Base-by-base conservation (phyloP, 2,329 filamentous ascomycete genomes). In the Epichloe festucae region DNA sequence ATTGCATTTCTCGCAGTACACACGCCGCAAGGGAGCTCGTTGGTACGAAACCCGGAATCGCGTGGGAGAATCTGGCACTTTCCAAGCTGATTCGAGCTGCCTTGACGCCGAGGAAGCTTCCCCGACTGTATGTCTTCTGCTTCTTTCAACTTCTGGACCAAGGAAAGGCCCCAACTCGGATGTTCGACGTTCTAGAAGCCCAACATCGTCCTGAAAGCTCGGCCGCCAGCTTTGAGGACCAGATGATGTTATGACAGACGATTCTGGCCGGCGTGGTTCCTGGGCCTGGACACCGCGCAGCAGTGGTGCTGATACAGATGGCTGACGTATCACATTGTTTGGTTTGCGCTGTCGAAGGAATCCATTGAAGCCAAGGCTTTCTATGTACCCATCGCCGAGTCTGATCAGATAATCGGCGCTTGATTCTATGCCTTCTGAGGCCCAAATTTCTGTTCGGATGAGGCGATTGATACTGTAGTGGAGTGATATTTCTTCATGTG, bases 1-100 rank as follows among this genome's bases (percentile, higher is more conserved):
- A 57, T 84, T 82, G 70, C 90, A 96, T 59, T 85, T 79, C 17
- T 74, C 72, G 66, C 90, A 96, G 63, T 81, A 83, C 48, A 89
- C 84, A 58, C 88, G 86, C 23, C 81, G 78, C 49, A 88, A 77
- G 23, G 81, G 78, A 21, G 74, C 72, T 27, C 75, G 69, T 53
- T 76, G 75, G 52, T 77, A 77, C 0, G 73, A 66, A 1, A 72
- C 65, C 19, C 61, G 63, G 38, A 63, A 63, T 34, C 61, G 60
- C 17, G 65, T 59, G 1, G 64, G 63, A 5, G 69, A 60, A 8
- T 71, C 65, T 2, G 75, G 72, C 7, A 74, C 73, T 21, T 67
- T 71, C 27, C 71, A 62, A 0, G 65, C 62, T 53, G 69, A 63
- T n/a, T 69, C 63, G 23, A 66, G 62, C 23, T 65, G 65, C 17